Conservation (phyloP, 345 rosid species). For the Iberis pinnata region DNA sequence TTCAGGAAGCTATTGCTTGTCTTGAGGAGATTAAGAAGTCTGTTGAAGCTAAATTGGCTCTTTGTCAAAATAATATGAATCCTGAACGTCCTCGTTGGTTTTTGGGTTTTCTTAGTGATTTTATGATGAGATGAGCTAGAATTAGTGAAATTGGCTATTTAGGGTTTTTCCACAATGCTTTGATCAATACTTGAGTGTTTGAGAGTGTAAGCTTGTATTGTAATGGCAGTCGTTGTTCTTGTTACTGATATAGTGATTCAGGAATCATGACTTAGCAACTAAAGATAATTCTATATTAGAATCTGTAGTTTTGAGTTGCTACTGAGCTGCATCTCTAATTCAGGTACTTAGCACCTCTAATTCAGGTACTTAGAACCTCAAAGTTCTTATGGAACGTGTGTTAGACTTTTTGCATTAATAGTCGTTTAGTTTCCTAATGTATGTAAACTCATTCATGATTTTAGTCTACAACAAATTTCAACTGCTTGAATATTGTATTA, state of each 20-base stretch:
- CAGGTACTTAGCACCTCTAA: slow-evolving; percentile 46
- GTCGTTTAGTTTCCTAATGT: slow-evolving; percentile 11
- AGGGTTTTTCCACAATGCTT: no score
- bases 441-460: slow-evolving; percentile 13
- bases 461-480: slow-evolving; percentile 11
- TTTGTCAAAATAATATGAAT: slow-evolving; percentile 85
- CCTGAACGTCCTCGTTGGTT: slow-evolving; percentile 90
- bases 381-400: not conserved
- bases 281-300: not conserved
- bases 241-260: no score
- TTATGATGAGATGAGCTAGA: no score
- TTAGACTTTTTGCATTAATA: not conserved
- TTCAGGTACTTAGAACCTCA: no score
- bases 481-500: slow-evolving; percentile 21
- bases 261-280: not conserved
- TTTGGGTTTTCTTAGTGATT: not conserved
- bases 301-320: slow-evolving; percentile 18
- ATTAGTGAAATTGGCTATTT: no score
- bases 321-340: slow-evolving; percentile 61
- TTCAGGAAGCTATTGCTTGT: slow-evolving; percentile 83
- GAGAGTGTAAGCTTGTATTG: no score
- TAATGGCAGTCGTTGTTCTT: no score
- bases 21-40: slow-evolving; percentile 83
- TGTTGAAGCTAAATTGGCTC: slow-evolving; percentile 68
- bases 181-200: no score